Evolutionary conservation across 2,329 filamentous ascomycete genomes (phyloP).

Genomic region (Nemania abortiva): DNA sequence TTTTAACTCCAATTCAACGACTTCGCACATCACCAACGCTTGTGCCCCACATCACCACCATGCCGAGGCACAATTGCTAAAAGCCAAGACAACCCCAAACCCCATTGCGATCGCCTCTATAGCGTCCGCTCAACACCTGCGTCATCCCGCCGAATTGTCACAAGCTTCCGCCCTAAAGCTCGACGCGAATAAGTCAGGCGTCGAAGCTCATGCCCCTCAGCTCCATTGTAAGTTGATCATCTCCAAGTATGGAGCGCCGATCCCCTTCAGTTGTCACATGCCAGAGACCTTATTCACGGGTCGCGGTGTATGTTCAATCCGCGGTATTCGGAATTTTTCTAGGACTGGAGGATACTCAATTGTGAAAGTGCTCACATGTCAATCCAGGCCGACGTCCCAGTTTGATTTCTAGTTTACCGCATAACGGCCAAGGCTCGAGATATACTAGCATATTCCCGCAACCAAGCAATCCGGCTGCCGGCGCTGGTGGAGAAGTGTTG

Average conservation of each 20-base stretch:
- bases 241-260: constrained; percentile 19
- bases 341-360: constrained; percentile 26
- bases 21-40: constrained; percentile 36
- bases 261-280: constrained; percentile 46
- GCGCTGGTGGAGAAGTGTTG: constrained; percentile 46
- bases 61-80: constrained; percentile 59
- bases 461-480: constrained; percentile 40
- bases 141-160: constrained; percentile 45
- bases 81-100: constrained; percentile 53
- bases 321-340: constrained; percentile 3
- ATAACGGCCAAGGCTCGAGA: constrained; percentile 46
- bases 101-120: constrained; percentile 54
- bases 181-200: constrained; percentile 44
- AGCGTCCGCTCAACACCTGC: constrained; percentile 46
- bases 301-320: constrained; percentile 12
- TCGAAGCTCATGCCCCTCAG: constrained; percentile 61
- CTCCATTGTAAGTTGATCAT: constrained; percentile 60
- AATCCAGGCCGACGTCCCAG: constrained; percentile 49
- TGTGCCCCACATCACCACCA: constrained; percentile 44
- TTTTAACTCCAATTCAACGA: constrained; percentile 46
- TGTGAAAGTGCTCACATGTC: constrained; percentile 49
- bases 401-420: constrained; percentile 49
- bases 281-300: constrained; percentile 33
- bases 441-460: constrained; percentile 53
- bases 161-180: constrained; percentile 43